Conservation (phyloP, 805 yeast genomes). For the Candida tallmaniae region DNA sequence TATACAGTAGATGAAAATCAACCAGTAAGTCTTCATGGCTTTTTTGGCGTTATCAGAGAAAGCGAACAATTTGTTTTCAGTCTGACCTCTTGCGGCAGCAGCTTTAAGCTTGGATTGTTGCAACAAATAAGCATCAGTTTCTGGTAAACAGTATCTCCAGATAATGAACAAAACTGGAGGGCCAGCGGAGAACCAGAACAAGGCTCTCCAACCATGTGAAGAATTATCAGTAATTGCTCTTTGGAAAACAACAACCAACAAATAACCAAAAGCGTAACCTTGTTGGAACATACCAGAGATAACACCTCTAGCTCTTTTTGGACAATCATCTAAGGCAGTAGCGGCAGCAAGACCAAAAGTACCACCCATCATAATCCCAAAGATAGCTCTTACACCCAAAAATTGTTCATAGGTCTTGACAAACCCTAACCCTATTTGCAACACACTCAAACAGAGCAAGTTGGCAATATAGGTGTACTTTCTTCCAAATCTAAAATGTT, state of each 20-base stretch:
- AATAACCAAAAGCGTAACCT: slow-evolving; percentile 72
- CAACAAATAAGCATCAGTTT: slow-evolving; percentile 49
- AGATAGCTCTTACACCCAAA: slow-evolving; percentile 57
- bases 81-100: slow-evolving; percentile 9
- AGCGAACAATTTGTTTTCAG: slow-evolving; percentile 3
- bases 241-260: slow-evolving; percentile 60
- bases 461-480: slow-evolving; percentile 53
- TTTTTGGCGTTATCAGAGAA: slow-evolving; percentile 7
- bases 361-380: slow-evolving; percentile 58
- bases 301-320: slow-evolving; percentile 51
- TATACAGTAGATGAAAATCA: slow-evolving; percentile 52
- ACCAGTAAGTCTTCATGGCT: slow-evolving; percentile 50
- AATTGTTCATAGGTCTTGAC: slow-evolving; percentile 53
- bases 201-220: slow-evolving; percentile 54
- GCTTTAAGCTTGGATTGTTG: slow-evolving; percentile 20
- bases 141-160: slow-evolving; percentile 31
- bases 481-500: slow-evolving; percentile 39
- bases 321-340: slow-evolving; percentile 51
- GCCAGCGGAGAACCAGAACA: slow-evolving; percentile 70
- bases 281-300: slow-evolving; percentile 71
- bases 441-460: slow-evolving; percentile 41
- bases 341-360: slow-evolving; percentile 52
- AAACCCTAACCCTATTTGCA: slow-evolving; percentile 64
- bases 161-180: slow-evolving; percentile 32
- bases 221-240: slow-evolving; percentile 53